Conservation (phyloP, 1,139 yeast species). For the Blastobotrys proliferans region DNA sequence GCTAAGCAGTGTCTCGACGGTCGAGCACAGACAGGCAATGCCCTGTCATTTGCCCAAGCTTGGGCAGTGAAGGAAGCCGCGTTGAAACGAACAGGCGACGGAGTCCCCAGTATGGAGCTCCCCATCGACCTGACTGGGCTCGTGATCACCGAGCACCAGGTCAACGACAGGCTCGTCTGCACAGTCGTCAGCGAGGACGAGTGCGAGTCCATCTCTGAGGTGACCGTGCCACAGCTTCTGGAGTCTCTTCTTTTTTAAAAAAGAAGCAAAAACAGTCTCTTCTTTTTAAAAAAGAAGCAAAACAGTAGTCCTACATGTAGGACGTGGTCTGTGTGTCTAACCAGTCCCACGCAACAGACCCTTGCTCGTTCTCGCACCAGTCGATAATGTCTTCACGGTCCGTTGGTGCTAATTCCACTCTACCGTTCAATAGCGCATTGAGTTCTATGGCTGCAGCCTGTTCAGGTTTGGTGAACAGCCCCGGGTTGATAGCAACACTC, state of each 20-base stretch:
- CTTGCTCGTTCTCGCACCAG: slow-evolving; percentile 33
- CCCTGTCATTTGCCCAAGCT: not conserved
- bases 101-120: too few relatives aligned
- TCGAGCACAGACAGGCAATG: too few relatives aligned
- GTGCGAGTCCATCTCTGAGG: too few relatives aligned
- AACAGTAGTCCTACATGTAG: not conserved
- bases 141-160: too few relatives aligned
- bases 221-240: too few relatives aligned
- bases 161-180: too few relatives aligned
- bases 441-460: slow-evolving; percentile 39
- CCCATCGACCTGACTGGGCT: too few relatives aligned
- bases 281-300: too few relatives aligned
- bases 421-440: slow-evolving; percentile 41
- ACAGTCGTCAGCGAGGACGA: too few relatives aligned
- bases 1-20: too few relatives aligned
- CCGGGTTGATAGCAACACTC: slow-evolving; percentile 47
- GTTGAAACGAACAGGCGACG: not conserved
- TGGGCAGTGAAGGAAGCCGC: slow-evolving; percentile 1
- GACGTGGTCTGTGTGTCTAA: slow-evolving; percentile 27
- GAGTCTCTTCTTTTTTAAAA: too few relatives aligned
- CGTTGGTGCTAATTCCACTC: slow-evolving; percentile 30
- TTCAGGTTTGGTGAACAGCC: slow-evolving; percentile 41
- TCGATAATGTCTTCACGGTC: slow-evolving; percentile 32
- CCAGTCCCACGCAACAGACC: slow-evolving; percentile 33
- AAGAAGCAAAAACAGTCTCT: too few relatives aligned